phyloP scores from a whole-genome alignment of 257 asterid genomes.

The Petunia axillaris region DNA sequence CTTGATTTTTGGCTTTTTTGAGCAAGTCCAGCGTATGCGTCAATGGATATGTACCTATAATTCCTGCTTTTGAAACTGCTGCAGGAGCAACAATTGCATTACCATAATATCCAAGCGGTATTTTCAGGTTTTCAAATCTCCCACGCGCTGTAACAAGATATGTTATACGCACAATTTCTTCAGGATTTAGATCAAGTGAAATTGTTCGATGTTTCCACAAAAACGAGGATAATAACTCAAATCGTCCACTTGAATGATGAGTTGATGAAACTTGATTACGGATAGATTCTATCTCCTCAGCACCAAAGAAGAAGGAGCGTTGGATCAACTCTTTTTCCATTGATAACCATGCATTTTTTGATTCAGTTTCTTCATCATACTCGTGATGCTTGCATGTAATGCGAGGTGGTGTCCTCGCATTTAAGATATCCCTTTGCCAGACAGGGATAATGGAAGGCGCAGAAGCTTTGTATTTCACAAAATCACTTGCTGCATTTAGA shows the following conservation, averaged over 20 bases:
- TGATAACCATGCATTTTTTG: background rate
- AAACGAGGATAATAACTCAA: slow-evolving; percentile 22
- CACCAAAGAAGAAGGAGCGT: background rate
- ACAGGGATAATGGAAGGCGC: slow-evolving; percentile 33
- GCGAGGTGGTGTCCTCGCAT: background rate
- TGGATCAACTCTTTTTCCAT: background rate
- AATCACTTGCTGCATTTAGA: background rate
- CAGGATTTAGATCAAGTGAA: slow-evolving; percentile 25
- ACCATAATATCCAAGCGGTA: slow-evolving; percentile 36
- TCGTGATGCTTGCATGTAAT: slow-evolving; percentile 27
- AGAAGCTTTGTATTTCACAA: slow-evolving; percentile 17
- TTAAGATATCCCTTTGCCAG: slow-evolving; percentile 33
- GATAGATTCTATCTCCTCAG: slow-evolving; percentile 19
- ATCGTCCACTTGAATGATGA: background rate
- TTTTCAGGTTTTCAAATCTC: background rate
- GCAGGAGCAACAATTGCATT: slow-evolving; percentile 31
- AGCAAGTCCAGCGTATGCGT: slow-evolving; percentile 25
- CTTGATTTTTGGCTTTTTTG: background rate
- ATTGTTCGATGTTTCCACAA: slow-evolving; percentile 32
- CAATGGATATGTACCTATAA: slow-evolving; percentile 22
- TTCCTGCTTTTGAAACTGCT: slow-evolving; percentile 16
- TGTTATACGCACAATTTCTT: slow-evolving; percentile 20
- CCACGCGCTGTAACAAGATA: background rate
- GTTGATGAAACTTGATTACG: background rate
- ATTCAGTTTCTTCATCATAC: background rate